phyloP scores from a whole-genome alignment of 441 rosid genomes.

The Croton laevigatus region DNA sequence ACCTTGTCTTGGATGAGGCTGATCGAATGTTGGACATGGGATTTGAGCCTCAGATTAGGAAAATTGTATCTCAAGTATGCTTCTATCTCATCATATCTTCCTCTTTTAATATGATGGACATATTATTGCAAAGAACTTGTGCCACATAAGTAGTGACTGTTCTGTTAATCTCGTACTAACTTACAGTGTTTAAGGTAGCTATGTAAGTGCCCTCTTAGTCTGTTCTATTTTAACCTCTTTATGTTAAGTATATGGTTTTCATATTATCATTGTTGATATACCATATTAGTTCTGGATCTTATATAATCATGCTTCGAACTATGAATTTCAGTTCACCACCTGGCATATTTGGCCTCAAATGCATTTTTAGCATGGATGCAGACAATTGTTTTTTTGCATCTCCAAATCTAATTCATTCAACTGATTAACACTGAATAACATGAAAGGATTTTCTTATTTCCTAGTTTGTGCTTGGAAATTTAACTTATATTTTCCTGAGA shows the following conservation, averaged over 20 bases:
- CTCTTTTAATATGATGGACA: neutral
- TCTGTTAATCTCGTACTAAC: neutral
- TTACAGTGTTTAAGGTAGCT: neutral
- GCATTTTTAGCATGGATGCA: constrained; percentile 4
- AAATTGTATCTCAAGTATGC: constrained; percentile 79
- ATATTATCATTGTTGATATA: neutral
- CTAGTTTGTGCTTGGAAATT: neutral
- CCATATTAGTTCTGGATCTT: neutral
- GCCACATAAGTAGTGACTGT: neutral
- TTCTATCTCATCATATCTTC: neutral
- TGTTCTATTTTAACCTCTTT: neutral
- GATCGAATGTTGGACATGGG: constrained; percentile 99
- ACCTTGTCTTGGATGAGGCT: constrained; percentile 96
- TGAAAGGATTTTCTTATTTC: neutral
- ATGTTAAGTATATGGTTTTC: neutral
- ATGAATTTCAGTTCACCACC: neutral
- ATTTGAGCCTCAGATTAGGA: constrained; percentile 97
- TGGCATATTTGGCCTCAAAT: neutral
- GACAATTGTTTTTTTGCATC: neutral
- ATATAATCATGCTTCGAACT: neutral
- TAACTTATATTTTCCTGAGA: neutral
- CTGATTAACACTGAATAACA: no score
- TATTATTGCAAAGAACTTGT: neutral
- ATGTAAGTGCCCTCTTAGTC: neutral
- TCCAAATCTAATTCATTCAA: no score